Evolutionary conservation across 2,329 filamentous ascomycete genomes (phyloP).

Genomic region (Neofusicoccum parvum): DNA sequence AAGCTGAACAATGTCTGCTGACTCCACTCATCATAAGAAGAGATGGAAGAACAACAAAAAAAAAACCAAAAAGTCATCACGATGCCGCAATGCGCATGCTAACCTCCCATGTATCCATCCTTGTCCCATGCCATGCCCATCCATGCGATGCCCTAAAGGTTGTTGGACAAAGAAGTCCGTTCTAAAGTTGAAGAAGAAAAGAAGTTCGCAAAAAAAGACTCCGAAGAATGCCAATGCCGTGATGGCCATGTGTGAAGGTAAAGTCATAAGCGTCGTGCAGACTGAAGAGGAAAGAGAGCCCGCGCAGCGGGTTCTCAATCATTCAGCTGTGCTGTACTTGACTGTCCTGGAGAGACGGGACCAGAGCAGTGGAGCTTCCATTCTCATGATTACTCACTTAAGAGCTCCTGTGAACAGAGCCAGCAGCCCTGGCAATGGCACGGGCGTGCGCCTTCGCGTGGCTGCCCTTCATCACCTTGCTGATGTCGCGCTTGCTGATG

Average conservation of each 20-base stretch:
- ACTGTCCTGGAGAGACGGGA: background rate
- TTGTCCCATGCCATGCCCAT: background rate
- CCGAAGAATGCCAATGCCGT: background rate
- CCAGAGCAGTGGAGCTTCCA: background rate
- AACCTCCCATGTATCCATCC: background rate
- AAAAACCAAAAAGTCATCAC: slow-evolving; percentile 54
- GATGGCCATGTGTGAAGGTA: background rate
- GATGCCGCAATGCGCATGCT: slow-evolving; percentile 2
- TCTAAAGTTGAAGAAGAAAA: no score
- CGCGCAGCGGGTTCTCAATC: background rate
- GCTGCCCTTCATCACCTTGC: slow-evolving; percentile 3
- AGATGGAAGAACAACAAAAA: no score
- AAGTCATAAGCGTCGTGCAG: slow-evolving; percentile 15
- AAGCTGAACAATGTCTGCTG: no score
- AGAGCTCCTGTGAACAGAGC: background rate
- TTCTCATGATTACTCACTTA: background rate
- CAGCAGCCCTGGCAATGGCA: background rate
- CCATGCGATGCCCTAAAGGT: background rate
- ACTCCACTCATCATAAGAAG: no score
- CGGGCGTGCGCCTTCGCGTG: slow-evolving; percentile 13
- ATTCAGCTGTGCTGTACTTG: slow-evolving; percentile 14
- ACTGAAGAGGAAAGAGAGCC: background rate
- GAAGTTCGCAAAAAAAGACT: background rate
- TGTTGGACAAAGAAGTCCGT: background rate
- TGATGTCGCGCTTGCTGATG: slow-evolving; percentile 27